A percentile compares a stretch with the other conserved stretches of the same genome.
Evolutionary conservation across 768 basidiomycete species (phyloP).

Genomic region (Suillus decipiens): DNA sequence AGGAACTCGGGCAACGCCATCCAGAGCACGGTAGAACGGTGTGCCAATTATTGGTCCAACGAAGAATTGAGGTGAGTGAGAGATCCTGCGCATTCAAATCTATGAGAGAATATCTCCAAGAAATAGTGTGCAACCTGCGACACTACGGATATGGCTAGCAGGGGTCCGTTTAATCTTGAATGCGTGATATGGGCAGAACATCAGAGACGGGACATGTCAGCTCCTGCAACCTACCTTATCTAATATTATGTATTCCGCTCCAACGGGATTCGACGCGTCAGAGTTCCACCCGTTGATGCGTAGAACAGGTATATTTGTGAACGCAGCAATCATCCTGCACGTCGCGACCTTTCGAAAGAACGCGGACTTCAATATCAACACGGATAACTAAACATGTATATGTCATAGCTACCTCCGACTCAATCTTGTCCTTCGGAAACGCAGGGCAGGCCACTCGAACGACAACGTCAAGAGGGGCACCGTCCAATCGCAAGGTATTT

Average conservation of each 20-base stretch:
- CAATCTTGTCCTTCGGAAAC: background rate
- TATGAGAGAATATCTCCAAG: constrained; percentile 4
- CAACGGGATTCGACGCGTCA: background rate
- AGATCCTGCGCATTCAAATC: constrained; percentile 6
- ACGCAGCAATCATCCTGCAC: background rate
- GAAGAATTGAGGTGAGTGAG: background rate
- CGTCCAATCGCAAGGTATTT: background rate
- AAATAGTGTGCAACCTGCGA: constrained; percentile 5
- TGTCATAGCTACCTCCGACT: background rate
- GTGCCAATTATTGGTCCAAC: background rate
- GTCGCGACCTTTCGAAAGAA: background rate
- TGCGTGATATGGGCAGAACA: background rate
- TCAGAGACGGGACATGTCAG: background rate
- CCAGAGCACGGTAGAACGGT: background rate
- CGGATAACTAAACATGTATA: background rate
- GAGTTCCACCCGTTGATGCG: background rate
- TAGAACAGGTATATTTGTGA: background rate
- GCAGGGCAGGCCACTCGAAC: background rate
- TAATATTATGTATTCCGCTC: background rate
- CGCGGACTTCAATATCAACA: background rate
- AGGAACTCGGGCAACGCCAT: background rate
- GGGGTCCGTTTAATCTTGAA: background rate
- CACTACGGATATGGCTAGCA: background rate
- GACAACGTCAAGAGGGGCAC: background rate
- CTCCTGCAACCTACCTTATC: background rate